phyloP scores from a whole-genome alignment of 768 basidiomycete genomes.

The Tephrocybe sp. region DNA sequence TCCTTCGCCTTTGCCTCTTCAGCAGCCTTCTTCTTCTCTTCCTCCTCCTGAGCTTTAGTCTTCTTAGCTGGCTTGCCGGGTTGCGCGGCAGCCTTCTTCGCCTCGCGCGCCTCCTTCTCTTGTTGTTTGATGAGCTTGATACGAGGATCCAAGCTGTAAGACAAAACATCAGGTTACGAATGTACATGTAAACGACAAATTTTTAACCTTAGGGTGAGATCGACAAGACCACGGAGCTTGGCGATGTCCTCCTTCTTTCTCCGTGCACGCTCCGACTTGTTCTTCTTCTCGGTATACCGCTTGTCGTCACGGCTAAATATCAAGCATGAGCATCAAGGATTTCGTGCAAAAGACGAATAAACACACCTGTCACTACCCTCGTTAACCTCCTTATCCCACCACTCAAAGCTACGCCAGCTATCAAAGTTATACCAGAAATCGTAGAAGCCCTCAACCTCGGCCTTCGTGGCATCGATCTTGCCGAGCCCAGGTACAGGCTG shows the following conservation, averaged over 20 bases:
- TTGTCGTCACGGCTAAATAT: conserved; percentile 90
- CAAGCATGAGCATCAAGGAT: neutral
- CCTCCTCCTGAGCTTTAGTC: conserved; percentile 70
- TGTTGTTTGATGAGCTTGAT: conserved; percentile 97
- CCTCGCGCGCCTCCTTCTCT: conserved; percentile 92
- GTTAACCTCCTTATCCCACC: conserved; percentile 97
- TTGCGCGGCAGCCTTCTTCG: conserved; percentile 65
- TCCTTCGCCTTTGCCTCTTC: conserved; percentile 74
- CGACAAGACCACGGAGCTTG: conserved; percentile 82
- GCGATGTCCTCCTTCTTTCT: conserved; percentile 98
- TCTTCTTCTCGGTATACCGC: conserved; percentile 99
- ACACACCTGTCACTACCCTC: conserved; percentile 92
- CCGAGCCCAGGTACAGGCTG: conserved; percentile 87
- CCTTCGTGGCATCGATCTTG: conserved; percentile 64
- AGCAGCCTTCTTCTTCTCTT: conserved; percentile 71
- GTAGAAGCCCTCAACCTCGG: conserved; percentile 89
- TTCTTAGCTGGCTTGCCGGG: conserved; percentile 58
- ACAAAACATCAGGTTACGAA: neutral
- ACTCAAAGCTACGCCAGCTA: conserved; percentile 97
- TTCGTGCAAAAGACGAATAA: neutral
- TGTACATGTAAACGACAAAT: neutral
- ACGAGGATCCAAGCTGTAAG: conserved; percentile 71
- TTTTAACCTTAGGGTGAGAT: conserved; percentile 63
- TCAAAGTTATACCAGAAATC: conserved; percentile 99
- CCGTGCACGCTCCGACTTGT: conserved; percentile 93